Base-by-base conservation (phyloP, 2,329 filamentous ascomycete species). In the Dissoconium aciculare region DNA sequence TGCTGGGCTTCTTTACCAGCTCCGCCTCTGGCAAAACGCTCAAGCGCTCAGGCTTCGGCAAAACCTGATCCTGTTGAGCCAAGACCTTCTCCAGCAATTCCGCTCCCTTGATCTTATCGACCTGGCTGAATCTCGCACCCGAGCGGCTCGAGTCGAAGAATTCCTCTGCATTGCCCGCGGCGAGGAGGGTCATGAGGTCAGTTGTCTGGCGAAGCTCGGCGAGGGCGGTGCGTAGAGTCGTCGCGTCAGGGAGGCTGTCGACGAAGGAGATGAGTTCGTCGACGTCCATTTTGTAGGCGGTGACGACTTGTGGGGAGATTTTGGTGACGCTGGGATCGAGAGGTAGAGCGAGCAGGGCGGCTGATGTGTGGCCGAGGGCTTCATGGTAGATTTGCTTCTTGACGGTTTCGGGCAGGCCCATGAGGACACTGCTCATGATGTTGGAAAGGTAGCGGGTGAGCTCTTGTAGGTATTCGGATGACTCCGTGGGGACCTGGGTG, bases 351-450 rank as follows among this genome's bases (percentile, higher is more conserved):
- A 50, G 42, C 15, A 54, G 46, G 15, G 44, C 43, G 38, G 79
- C 79, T 3, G 82, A 78, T 2, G 89, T 84, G 55, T 98, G 89
- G 33, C 76, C 84, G 19, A 98, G 68, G 0, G 89, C 89, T 52
- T 95, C 89, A 50, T 93, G 94, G 59, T 98, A 95, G 46, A 98
- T 93, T 33, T 94, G 73, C 53, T 93, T 84, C 53, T 95, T 95
- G 56, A 98, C 94, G 48, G 92, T 82, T 16, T 83, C 75, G 0
- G 91, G 89, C n/a, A 98, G 63, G 1, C 85, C 87, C 2, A 98
- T 68, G 4, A 98, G 67, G 0, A 91, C 93, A 1, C 82, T 89
- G 50, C 77, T 85, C 84, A 95, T 95, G 52, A 94, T 95, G 52
- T 92, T 93, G 16, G 78, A 81, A 12, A 98, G 65, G 52, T 95